phyloP scores from a whole-genome alignment of 345 rosid species.

The Salix udensis region DNA sequence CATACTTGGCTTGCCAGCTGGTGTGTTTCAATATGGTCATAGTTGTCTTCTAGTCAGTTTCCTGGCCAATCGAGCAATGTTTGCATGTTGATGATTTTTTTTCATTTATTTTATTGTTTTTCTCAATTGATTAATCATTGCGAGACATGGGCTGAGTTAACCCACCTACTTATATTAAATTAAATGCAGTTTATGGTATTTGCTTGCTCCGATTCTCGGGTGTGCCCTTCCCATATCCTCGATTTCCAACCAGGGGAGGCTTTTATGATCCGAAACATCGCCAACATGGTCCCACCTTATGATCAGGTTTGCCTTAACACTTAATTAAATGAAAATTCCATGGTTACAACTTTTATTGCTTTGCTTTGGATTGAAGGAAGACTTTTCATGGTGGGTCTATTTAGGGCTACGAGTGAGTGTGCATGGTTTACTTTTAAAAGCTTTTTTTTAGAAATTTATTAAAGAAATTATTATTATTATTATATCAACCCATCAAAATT shows the following conservation, averaged over 20 bases:
- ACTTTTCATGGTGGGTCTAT: too few relatives aligned
- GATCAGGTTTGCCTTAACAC: constrained; percentile 45
- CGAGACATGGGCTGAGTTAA: neutral
- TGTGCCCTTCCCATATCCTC: constrained; percentile 86
- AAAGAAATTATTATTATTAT: too few relatives aligned
- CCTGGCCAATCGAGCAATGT: neutral
- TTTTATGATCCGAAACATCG: constrained; percentile 90
- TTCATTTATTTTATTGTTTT: neutral
- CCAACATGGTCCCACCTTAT: constrained; percentile 90
- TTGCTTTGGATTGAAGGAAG: neutral
- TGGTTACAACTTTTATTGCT: neutral
- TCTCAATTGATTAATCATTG: neutral
- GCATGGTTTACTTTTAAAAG: too few relatives aligned
- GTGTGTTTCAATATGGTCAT: too few relatives aligned
- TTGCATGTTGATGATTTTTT: neutral
- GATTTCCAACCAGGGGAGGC: constrained; percentile 97
- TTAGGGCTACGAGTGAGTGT: too few relatives aligned
- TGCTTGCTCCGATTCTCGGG: constrained; percentile 97
- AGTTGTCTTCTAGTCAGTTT: neutral
- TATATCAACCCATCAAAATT: too few relatives aligned
- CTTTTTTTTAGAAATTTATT: too few relatives aligned
- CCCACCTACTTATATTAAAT: neutral
- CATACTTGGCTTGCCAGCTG: too few relatives aligned
- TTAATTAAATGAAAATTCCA: neutral
- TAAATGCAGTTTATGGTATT: constrained; percentile 78